These are phyloP conservation scores for Agaricus sinodeliciosus DNA, from an alignment of 768 basidiomycete genomes.

Conservation along the genomic window DNA sequence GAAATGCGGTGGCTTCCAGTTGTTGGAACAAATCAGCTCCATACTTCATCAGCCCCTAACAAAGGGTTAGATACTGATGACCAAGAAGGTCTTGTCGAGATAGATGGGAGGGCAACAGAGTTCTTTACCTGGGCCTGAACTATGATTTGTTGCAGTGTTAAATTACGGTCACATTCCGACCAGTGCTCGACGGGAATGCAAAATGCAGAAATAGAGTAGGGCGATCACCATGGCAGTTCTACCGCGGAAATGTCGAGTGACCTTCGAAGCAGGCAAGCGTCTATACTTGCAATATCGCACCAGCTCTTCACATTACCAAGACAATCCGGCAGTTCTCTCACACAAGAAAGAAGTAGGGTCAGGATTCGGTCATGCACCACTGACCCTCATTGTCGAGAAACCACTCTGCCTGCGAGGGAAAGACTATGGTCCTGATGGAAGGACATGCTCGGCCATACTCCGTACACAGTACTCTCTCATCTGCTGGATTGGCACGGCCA, in stretches of 20 bases:
- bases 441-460: constrained; percentile 53
- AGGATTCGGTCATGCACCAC: constrained; percentile 20
- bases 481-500: constrained; percentile 34
- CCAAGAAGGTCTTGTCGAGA: background rate
- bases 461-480: constrained; percentile 45
- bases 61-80: background rate
- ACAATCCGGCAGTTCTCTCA: background rate
- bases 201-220: background rate
- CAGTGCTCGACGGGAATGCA: background rate
- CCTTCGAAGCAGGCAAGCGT: background rate
- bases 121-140: background rate
- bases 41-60: background rate
- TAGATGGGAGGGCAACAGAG: background rate
- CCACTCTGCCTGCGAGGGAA: constrained; percentile 54
- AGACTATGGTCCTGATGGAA: constrained; percentile 43
- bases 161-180: background rate
- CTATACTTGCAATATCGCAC: background rate
- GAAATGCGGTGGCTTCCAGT: background rate
- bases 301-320: background rate
- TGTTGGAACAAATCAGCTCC: background rate
- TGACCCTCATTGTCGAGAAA: constrained; percentile 22
- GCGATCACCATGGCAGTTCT: constrained; percentile 1
- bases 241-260: background rate
- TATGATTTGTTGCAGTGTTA: background rate
- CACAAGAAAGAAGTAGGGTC: background rate